Base-by-base conservation (phyloP, 352 stramenopile species). In the Globisporangium spiculum region DNA sequence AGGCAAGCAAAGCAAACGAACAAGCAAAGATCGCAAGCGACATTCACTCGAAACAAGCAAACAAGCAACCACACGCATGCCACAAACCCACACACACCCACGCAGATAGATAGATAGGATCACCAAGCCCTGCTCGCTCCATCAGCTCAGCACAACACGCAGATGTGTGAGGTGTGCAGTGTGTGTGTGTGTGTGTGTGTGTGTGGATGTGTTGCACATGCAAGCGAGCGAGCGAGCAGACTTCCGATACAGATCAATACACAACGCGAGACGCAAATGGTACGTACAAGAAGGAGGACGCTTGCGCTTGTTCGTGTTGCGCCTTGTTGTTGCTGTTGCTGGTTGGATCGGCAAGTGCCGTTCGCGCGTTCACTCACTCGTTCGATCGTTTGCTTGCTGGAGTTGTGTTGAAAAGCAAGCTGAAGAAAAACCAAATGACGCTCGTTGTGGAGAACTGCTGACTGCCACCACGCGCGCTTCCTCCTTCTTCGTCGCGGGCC, bases 361-460 rank as follows among this genome's bases (percentile, higher is more conserved):
- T 56, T 56, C 50, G 7, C 34, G 0, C 44, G 44, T 27, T 60
- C 16, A 18, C 27, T 20, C 30, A 16, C 38, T 46, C 38, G 38
- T 20, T 46, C 12, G 10, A 18, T 32, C 30, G 54, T 18, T 7
- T 12, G 30, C 16, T 24, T 41, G 54, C 26, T 59, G 6, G 30
- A 32, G 26, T 60, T n/a, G 54, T 60, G 30, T 9, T 61, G 18
- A n/a, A 52, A 52, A 52, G 18, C 44, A n/a, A 30, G 54, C 53
- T 5, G 26, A 34, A 32, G 24, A 58, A 36, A 36, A 26, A 24
- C 18, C n/a, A 36, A 61, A 61, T 36, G 16, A 20, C 27, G 55
- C 30, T 61, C 30, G 55, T 30, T 61, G 22, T 12, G 7, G n/a
- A 26, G 22, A 56, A 56, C n/a, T 65, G 59, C 59, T 55, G 59